Evolutionary conservation across 1,284 basidiomycete genomes (phyloP).

Genomic region (Xerocomus amazonicus): DNA sequence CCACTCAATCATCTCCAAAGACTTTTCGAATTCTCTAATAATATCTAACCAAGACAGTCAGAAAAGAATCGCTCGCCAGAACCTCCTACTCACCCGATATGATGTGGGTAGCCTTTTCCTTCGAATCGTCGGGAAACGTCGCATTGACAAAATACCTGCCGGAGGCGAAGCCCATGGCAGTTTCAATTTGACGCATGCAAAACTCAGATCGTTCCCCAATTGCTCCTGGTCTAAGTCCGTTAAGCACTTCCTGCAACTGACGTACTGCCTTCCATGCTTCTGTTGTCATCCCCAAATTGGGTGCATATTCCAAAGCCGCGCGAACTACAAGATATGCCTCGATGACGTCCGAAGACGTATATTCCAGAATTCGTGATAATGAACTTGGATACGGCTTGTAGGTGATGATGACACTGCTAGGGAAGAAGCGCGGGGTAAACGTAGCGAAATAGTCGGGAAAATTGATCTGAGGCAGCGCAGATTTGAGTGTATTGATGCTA

Average conservation of each 20-base stretch:
- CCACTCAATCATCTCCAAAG: conserved; percentile 80
- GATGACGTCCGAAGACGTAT: conserved; percentile 68
- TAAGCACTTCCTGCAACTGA: conserved; percentile 65
- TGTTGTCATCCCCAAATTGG: conserved; percentile 69
- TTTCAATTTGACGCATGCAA: conserved; percentile 63
- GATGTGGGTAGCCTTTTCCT: conserved; percentile 76
- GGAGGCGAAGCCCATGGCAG: conserved; percentile 67
- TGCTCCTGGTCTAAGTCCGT: conserved; percentile 85
- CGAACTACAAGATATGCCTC: conserved; percentile 85
- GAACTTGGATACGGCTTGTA: conserved; percentile 77
- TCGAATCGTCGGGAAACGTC: conserved; percentile 82
- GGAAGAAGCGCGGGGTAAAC: conserved; percentile 78
- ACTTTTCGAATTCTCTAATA: conserved; percentile 79
- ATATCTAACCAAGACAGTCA: conserved; percentile 50
- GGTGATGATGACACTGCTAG: conserved; percentile 75
- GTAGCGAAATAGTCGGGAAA: conserved; percentile 83
- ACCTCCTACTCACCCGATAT: conserved; percentile 60
- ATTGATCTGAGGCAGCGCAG: conserved; percentile 72
- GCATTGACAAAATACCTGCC: conserved; percentile 84
- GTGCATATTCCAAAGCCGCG: conserved; percentile 62
- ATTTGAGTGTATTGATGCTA: conserved; percentile 65
- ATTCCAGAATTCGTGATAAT: conserved; percentile 68
- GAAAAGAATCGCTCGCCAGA: not conserved
- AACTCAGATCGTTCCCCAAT: conserved; percentile 80
- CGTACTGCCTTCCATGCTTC: conserved; percentile 74